Percentiles rank a stretch among this genome's conserved stretches.
These are phyloP conservation scores for Hamiltosporidium tvaerminnensis DNA, from an alignment of 371 early-diverging fungal species.

Conservation along the genomic window DNA sequence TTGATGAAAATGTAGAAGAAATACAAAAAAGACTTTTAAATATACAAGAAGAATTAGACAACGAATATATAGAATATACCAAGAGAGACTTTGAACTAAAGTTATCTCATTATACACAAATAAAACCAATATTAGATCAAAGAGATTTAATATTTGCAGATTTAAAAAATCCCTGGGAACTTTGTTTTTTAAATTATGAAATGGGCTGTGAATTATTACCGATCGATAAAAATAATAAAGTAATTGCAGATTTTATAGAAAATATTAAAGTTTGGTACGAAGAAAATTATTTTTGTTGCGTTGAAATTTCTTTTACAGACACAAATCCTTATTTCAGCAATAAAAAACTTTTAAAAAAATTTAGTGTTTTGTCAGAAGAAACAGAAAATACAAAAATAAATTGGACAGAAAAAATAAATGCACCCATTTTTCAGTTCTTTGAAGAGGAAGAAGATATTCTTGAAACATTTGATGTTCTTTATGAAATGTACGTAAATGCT, in stretches of 20 bases:
- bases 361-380: conserved; percentile 13
- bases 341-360: conserved; percentile 25
- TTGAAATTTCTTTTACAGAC: conserved; percentile 23
- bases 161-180: background rate
- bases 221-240: background rate
- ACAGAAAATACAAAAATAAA: conserved; percentile 14
- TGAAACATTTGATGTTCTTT: conserved; percentile 40
- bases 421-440: conserved; percentile 31
- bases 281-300: conserved; percentile 23
- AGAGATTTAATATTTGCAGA: conserved; percentile 10
- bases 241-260: conserved; percentile 21
- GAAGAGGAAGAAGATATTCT: conserved; percentile 16
- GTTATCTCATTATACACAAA: conserved; percentile 11
- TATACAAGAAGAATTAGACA: conserved; percentile 31
- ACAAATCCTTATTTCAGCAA: conserved; percentile 42
- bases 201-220: conserved; percentile 9
- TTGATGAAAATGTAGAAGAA: background rate
- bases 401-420: conserved; percentile 27
- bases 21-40: background rate
- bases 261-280: conserved; percentile 32
- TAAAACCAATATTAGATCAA: conserved; percentile 11
- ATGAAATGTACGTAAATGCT: conserved; percentile 36
- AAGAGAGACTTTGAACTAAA: conserved; percentile 31
- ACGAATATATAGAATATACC: conserved; percentile 11
- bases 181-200: conserved; percentile 11